These are phyloP conservation scores for Amoeboaphelidium protococcarum DNA, from an alignment of 371 early-diverging fungal genomes.

Conservation along the genomic window DNA sequence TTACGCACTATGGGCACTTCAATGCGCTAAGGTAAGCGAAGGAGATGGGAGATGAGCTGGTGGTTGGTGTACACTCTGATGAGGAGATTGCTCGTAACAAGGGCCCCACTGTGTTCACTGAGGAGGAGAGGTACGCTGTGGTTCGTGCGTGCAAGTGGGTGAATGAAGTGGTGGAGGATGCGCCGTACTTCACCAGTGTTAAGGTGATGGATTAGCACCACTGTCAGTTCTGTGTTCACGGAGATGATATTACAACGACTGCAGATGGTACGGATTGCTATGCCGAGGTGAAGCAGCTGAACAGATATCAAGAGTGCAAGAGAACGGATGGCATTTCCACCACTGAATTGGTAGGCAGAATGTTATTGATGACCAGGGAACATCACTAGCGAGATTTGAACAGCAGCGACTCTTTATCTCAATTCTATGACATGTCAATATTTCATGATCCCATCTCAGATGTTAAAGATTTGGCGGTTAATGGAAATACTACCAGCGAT, in stretches of 20 bases:
- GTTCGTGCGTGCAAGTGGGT: constrained; percentile 88
- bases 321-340: constrained; percentile 88
- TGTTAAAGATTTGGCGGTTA: too few species aligned
- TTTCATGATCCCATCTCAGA: too few species aligned
- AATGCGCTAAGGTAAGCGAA: constrained; percentile 80
- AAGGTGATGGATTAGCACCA: constrained; percentile 62
- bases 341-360: constrained; percentile 75
- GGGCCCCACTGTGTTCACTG: constrained; percentile 76
- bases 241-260: constrained; percentile 74
- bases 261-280: constrained; percentile 67
- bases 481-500: too few species aligned
- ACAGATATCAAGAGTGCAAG: constrained; percentile 61
- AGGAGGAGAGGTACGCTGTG: constrained; percentile 59
- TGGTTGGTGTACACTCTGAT: constrained; percentile 43
- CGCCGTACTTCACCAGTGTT: constrained; percentile 67
- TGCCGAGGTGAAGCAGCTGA: constrained; percentile 60
- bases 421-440: too few species aligned
- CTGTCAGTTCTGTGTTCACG: constrained; percentile 92
- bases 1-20: constrained; percentile 87
- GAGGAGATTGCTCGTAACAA: constrained; percentile 53
- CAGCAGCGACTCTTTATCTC: constrained; percentile 66
- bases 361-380: constrained; percentile 77
- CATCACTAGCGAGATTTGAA: constrained; percentile 74
- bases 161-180: constrained; percentile 63
- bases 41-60: constrained; percentile 5